These are phyloP conservation scores for Lactifluus piperatus DNA, from an alignment of 768 basidiomycete species.

Conservation along the genomic window DNA sequence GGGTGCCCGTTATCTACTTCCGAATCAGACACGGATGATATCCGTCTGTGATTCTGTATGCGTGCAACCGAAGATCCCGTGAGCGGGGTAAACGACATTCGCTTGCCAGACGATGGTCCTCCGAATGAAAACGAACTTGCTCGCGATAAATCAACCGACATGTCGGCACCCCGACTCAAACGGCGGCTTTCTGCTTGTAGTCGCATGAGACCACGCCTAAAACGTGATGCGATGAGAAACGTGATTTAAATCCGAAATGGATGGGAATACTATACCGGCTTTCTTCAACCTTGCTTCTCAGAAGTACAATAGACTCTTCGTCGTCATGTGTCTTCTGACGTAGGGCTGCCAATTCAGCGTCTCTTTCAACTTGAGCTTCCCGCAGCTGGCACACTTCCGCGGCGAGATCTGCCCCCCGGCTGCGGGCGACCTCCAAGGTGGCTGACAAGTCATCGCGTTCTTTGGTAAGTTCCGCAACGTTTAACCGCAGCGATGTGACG, in stretches of 20 bases:
- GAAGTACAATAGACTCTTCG: slow-evolving; percentile 64
- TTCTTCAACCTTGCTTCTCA: slow-evolving; percentile 81
- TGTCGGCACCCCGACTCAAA: slow-evolving; percentile 41
- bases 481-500: slow-evolving; percentile 61
- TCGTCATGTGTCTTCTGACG: slow-evolving; percentile 45
- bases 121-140: slow-evolving; percentile 32
- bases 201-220: slow-evolving; percentile 78
- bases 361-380: slow-evolving; percentile 42
- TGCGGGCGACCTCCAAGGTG: slow-evolving; percentile 40
- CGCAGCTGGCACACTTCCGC: slow-evolving; percentile 57
- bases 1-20: slow-evolving; percentile 24
- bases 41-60: slow-evolving; percentile 48
- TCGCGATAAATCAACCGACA: slow-evolving; percentile 48
- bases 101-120: slow-evolving; percentile 49
- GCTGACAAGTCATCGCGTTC: slow-evolving; percentile 63
- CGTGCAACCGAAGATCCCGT: slow-evolving; percentile 44
- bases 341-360: slow-evolving; percentile 22
- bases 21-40: slow-evolving; percentile 66
- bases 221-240: slow-evolving; percentile 6
- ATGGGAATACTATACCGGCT: slow-evolving; percentile 48
- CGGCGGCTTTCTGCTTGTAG: slow-evolving; percentile 71
- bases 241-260: neutral
- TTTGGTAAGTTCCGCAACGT: slow-evolving; percentile 51
- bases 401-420: slow-evolving; percentile 50
- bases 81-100: slow-evolving; percentile 69